Conservation (phyloP, 306 rosid species). For the Lathyrus aphaca region DNA sequence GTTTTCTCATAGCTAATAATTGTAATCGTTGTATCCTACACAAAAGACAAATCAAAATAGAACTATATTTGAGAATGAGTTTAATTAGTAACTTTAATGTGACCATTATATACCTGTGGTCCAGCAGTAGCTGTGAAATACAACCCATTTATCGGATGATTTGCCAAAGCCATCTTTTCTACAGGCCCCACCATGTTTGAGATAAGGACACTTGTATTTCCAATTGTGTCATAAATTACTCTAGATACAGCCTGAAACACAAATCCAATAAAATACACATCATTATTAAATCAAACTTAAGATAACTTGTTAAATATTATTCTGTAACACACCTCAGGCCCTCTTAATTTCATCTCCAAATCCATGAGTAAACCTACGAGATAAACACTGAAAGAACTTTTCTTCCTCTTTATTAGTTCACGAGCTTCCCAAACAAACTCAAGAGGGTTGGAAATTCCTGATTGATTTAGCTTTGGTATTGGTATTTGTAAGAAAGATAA, state of each 20-base stretch:
- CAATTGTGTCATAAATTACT: slow-evolving; percentile 31
- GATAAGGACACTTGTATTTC: slow-evolving; percentile 48
- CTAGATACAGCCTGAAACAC: slow-evolving; percentile 51
- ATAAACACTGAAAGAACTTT: slow-evolving; percentile 43
- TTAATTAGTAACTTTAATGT: too few relatives aligned
- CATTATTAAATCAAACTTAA: background rate
- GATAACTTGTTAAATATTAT: background rate
- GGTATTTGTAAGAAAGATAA: slow-evolving; percentile 48
- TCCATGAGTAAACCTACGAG: slow-evolving; percentile 41
- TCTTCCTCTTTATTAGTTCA: slow-evolving; percentile 51
- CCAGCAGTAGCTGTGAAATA: slow-evolving; percentile 45
- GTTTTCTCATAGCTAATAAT: slow-evolving; percentile 55
- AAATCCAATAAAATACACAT: background rate
- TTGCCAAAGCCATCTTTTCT: slow-evolving; percentile 52
- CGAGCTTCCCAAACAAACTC: slow-evolving; percentile 50
- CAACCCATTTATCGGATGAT: slow-evolving; percentile 51
- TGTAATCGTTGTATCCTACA: slow-evolving; percentile 47
- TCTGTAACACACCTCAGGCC: slow-evolving; percentile 48
- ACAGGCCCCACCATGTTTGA: slow-evolving; percentile 61
- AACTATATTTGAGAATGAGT: background rate
- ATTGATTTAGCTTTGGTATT: slow-evolving; percentile 51
- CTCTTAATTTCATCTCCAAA: slow-evolving; percentile 54
- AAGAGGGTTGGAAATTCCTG: slow-evolving; percentile 44
- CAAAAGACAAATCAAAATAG: background rate
- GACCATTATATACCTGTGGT: slow-evolving; percentile 56